These are phyloP conservation scores for Thalassiosira exigua DNA, from an alignment of 352 stramenopile species.

Conservation along the genomic window DNA sequence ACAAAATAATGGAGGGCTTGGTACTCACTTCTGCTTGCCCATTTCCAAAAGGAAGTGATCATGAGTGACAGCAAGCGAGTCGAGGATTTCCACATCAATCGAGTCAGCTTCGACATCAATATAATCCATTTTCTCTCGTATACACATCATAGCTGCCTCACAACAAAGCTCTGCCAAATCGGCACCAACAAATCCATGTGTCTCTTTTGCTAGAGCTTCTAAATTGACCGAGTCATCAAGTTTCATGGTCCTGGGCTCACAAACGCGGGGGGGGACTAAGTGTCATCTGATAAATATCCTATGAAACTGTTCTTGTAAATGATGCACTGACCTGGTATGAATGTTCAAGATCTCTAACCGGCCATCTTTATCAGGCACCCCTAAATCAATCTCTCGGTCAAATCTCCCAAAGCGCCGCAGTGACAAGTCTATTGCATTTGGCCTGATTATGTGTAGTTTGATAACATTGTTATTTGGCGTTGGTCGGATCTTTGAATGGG, in stretches of 20 bases:
- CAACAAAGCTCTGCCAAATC: slow-evolving; percentile 99
- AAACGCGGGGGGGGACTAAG: too few relatives aligned
- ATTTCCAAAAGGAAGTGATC: slow-evolving; percentile 99
- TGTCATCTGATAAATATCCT: too few relatives aligned
- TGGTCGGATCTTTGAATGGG: too few relatives aligned
- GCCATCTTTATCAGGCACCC: slow-evolving; percentile 97
- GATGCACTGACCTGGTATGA: too few relatives aligned
- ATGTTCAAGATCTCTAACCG: slow-evolving; percentile 98
- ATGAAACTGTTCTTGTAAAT: too few relatives aligned
- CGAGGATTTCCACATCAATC: slow-evolving; percentile 98
- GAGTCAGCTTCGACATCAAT: slow-evolving; percentile 99
- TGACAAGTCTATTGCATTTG: slow-evolving; percentile 97
- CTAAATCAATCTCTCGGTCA: slow-evolving; percentile 99
- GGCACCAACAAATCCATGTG: slow-evolving; percentile 98
- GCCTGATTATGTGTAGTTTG: slow-evolving; percentile 83
- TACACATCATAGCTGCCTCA: slow-evolving; percentile 97
- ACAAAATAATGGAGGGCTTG: too few relatives aligned
- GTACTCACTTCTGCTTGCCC: slow-evolving; percentile 90
- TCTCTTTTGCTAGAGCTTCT: slow-evolving; percentile 95
- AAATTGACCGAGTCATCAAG: slow-evolving; percentile 98
- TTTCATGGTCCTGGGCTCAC: slow-evolving; percentile 99
- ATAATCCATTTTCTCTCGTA: slow-evolving; percentile 99
- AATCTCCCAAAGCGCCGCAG: slow-evolving; percentile 98
- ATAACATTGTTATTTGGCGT: not conserved
- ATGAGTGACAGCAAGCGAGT: slow-evolving; percentile 96